Base-by-base conservation (phyloP, 2,329 filamentous ascomycete genomes). In the Penicillium sp. region DNA sequence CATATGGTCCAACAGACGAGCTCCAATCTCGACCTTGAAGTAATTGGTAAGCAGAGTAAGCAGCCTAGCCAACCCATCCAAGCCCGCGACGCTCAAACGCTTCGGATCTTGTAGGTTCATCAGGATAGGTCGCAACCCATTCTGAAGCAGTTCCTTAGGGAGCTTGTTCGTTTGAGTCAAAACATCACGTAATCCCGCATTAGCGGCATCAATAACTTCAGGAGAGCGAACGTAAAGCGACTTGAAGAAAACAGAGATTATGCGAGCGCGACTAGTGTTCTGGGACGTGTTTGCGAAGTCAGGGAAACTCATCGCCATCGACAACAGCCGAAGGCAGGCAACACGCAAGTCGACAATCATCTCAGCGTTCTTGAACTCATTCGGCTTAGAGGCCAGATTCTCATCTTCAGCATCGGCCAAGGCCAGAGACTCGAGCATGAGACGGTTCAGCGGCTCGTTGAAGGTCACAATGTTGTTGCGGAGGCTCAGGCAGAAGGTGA, bases 1-100 rank as follows among this genome's bases (percentile, higher is more conserved):
- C 78, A 97, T 90, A 71, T 99, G 95, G 66, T 98, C 94, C 9
- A 99, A 83, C n/a, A 99, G 81, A 26, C 95, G 88, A 23, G 92
- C 87, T 7, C 95, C 96, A 58, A 99, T 99, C 75, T 99, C 95
- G 0, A 98, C 93, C 78, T 99, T 99, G 80, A 99, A 99, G 76
- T 99, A 99, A 63, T 95, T 98, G 0, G 94, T 99, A 19, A 99
- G 83, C 2, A 99, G 84, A 66, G 95, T 94, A 63, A 99, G 79
- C 1, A 99, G 84, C 45, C 94, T 88, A 19, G 93, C 93, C 35
- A 99, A 82, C 29, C 96, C 96, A 74, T 98, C 93, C 5, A 99
- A 82, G 2, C 93, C 93, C 70, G 93, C 91, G 0, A 94, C 91
- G 21, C 89, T 96, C 21, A 99, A 82, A 61, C 94, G 90, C 75